Conservation (phyloP, 2,329 filamentous ascomycete species). For the Clarireedia homoeocarpa region DNA sequence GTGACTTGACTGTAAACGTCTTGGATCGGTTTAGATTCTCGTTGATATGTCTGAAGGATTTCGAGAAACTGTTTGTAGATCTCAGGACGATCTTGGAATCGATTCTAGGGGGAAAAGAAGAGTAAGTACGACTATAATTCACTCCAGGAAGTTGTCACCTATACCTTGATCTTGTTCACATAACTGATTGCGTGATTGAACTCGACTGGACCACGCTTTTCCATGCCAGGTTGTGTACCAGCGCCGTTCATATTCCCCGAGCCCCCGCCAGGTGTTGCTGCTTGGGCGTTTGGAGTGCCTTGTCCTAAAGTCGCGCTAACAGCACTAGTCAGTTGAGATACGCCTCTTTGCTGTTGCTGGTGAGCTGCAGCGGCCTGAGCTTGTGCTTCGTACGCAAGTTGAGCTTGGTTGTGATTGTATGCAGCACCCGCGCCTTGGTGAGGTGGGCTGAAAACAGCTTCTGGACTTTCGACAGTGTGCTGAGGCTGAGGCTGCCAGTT, state of each 20-base stretch:
- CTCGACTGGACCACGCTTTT: conserved; percentile 89
- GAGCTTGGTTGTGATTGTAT: conserved; percentile 32
- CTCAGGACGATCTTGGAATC: conserved; percentile 91
- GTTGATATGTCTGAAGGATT: conserved; percentile 95
- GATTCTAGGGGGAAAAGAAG: conserved; percentile 56
- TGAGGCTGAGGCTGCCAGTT: conserved; percentile 50
- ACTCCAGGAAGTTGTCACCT: conserved; percentile 18
- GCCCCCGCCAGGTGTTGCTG: conserved; percentile 47
- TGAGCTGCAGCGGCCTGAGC: conserved; percentile 38
- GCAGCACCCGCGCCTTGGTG: conserved; percentile 41
- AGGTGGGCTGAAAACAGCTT: conserved; percentile 53
- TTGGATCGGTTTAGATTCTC: conserved; percentile 96
- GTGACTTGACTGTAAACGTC: conserved; percentile 98
- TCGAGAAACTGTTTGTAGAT: conserved; percentile 99
- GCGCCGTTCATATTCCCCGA: conserved; percentile 54
- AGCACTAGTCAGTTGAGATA: conserved; percentile 58
- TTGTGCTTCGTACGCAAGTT: conserved; percentile 34
- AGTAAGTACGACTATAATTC: not conserved
- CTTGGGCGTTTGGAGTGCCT: conserved; percentile 47
- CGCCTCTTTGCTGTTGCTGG: conserved; percentile 57
- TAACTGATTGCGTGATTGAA: conserved; percentile 99
- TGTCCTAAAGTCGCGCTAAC: conserved; percentile 34
- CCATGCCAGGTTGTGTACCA: conserved; percentile 54
- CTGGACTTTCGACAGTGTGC: conserved; percentile 55
- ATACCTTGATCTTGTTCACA: conserved; percentile 97